A percentile compares a stretch with the other conserved stretches of the same genome.
Conservation (phyloP, 1,139 yeast genomes). For the Sugiyamaella sp. region DNA sequence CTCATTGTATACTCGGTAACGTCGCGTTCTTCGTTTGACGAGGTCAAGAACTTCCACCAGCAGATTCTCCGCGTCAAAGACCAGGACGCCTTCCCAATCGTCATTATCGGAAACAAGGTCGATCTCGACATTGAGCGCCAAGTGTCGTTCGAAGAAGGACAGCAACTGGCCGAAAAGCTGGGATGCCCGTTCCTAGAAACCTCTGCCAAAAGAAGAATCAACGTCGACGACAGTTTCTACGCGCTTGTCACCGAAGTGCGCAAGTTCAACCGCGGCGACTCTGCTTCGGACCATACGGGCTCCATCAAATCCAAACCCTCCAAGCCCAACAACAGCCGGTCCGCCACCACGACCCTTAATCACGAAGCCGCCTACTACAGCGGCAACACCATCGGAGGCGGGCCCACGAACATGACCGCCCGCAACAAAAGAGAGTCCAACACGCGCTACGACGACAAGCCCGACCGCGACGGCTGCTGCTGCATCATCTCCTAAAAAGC, state of each 20-base stretch:
- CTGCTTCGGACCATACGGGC: slow-evolving; percentile 8
- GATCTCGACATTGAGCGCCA: slow-evolving; percentile 78
- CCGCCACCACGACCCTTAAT: background rate
- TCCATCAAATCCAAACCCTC: slow-evolving; percentile 5
- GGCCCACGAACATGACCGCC: slow-evolving; percentile 7
- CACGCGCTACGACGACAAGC: slow-evolving; percentile 13
- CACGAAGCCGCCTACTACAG: slow-evolving; percentile 19
- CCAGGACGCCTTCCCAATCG: slow-evolving; percentile 44
- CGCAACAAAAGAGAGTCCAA: slow-evolving; percentile 4
- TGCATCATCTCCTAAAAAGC: slow-evolving; percentile 12
- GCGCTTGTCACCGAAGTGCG: slow-evolving; percentile 64
- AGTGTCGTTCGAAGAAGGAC: slow-evolving; percentile 81
- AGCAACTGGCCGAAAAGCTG: slow-evolving; percentile 66
- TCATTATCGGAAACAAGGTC: slow-evolving; percentile 47
- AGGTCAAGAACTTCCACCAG: slow-evolving; percentile 78
- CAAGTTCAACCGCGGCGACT: slow-evolving; percentile 41
- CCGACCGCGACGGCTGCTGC: slow-evolving; percentile 13
- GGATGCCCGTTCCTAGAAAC: slow-evolving; percentile 88
- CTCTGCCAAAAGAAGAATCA: slow-evolving; percentile 88
- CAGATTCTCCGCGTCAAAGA: slow-evolving; percentile 89
- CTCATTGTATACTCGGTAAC: slow-evolving; percentile 87
- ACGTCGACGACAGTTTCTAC: slow-evolving; percentile 91
- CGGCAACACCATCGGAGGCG: slow-evolving; percentile 18
- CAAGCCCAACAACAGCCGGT: background rate
- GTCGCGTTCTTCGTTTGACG: slow-evolving; percentile 81